These are phyloP conservation scores for Podosphaera xanthii DNA, from an alignment of 2,329 filamentous ascomycete genomes.

Conservation along the genomic window DNA sequence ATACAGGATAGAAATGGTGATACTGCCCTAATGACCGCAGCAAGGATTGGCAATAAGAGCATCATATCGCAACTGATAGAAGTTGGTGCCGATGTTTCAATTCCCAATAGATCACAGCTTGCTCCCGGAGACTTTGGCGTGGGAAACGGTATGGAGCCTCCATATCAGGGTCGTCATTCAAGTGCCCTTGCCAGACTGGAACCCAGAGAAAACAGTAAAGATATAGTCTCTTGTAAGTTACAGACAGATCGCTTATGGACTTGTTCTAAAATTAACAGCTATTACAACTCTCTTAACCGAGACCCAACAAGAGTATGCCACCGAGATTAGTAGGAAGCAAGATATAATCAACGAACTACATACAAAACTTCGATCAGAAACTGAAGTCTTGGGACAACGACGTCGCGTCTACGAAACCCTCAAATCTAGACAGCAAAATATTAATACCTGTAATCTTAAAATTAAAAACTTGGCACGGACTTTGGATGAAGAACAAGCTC, in stretches of 20 bases:
- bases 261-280: conserved; percentile 27
- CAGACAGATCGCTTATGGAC: not conserved
- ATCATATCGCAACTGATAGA: conserved; percentile 95
- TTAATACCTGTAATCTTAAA: conserved; percentile 42
- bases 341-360: conserved; percentile 64
- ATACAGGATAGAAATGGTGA: conserved; percentile 84
- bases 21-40: conserved; percentile 82
- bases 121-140: conserved; percentile 89
- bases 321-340: conserved; percentile 67
- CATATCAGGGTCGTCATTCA: conserved; percentile 22
- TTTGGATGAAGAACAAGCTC: conserved; percentile 43
- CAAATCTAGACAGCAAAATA: conserved; percentile 38
- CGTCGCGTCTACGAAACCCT: conserved; percentile 50
- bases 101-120: conserved; percentile 74
- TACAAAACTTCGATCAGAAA: conserved; percentile 56
- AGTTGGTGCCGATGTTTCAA: conserved; percentile 79
- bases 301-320: conserved; percentile 56
- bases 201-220: conserved; percentile 51
- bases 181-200: conserved; percentile 27
- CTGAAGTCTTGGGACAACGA: conserved; percentile 54
- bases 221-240: conserved; percentile 54
- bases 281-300: conserved; percentile 66
- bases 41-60: conserved; percentile 74
- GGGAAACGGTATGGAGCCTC: conserved; percentile 33
- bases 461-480: conserved; percentile 59